Percentiles rank a stretch among this genome's conserved stretches.
phyloP scores from a whole-genome alignment of 2,329 filamentous ascomycete genomes.

The Clarireedia sp. region DNA sequence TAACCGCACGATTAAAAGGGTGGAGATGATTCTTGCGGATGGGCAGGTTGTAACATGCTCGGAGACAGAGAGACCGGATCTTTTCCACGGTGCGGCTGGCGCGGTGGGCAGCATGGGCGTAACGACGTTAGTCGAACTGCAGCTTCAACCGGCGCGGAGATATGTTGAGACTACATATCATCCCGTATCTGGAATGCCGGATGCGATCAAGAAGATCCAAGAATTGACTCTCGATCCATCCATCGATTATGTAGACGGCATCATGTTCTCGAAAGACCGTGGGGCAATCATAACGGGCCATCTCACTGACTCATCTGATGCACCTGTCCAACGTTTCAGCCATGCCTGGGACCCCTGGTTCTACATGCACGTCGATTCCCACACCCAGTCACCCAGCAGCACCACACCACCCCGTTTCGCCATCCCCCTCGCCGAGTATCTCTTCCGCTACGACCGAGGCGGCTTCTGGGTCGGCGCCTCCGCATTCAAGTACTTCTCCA shows the following conservation, averaged over 20 bases:
- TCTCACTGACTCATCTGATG: conserved; percentile 33
- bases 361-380: conserved; percentile 51
- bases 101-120: conserved; percentile 54
- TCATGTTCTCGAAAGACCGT: conserved; percentile 39
- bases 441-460: conserved; percentile 56
- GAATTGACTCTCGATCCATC: conserved; percentile 23
- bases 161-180: conserved; percentile 51
- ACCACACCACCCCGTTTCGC: conserved; percentile 28
- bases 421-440: conserved; percentile 43
- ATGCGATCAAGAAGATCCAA: conserved; percentile 38
- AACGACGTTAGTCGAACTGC: conserved; percentile 50
- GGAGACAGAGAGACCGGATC: conserved; percentile 38
- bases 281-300: conserved; percentile 48
- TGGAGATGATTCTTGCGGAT: conserved; percentile 56
- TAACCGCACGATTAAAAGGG: conserved; percentile 50
- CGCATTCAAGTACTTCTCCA: conserved; percentile 52
- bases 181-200: conserved; percentile 34
- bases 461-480: conserved; percentile 57
- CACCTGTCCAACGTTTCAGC: conserved; percentile 38
- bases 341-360: conserved; percentile 54
- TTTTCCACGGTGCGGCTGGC: conserved; percentile 52
- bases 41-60: conserved; percentile 46
- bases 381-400: conserved; percentile 4
- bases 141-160: conserved; percentile 43
- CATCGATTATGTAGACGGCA: conserved; percentile 56